Conservation (phyloP, 1,284 basidiomycete genomes). For the Ganoderma boninense region DNA sequence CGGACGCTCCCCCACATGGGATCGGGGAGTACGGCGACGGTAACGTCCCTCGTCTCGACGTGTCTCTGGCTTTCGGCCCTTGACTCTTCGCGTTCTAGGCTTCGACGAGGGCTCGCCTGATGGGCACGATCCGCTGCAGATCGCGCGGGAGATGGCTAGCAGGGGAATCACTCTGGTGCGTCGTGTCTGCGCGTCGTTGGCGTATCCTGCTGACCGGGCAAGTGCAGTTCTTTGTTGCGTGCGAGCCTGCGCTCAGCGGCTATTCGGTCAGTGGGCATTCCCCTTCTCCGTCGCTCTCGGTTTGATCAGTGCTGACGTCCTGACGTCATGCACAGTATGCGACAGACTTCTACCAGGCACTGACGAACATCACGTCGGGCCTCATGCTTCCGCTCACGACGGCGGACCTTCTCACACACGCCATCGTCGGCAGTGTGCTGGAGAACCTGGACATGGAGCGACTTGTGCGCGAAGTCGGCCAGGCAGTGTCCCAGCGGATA, state of each 20-base stretch:
- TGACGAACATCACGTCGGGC: conserved; percentile 92
- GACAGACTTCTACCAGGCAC: conserved; percentile 95
- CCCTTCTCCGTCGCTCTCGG: neutral
- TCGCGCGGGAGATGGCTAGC: conserved; percentile 91
- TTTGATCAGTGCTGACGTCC: conserved; percentile 28
- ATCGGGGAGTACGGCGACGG: conserved; percentile 94
- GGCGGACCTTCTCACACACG: conserved; percentile 95
- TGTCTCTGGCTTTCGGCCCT: conserved; percentile 17
- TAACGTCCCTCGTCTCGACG: conserved; percentile 37
- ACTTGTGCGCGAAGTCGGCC: conserved; percentile 91
- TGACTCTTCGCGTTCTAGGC: conserved; percentile 53
- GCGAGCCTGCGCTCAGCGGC: conserved; percentile 95
- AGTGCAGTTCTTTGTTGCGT: conserved; percentile 93
- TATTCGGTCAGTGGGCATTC: conserved; percentile 72
- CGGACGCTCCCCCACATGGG: conserved; percentile 97
- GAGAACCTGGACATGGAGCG: conserved; percentile 99
- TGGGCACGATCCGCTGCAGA: conserved; percentile 89
- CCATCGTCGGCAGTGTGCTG: conserved; percentile 95
- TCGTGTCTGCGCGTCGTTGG: conserved; percentile 13
- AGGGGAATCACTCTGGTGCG: conserved; percentile 89
- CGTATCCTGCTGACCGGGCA: conserved; percentile 11
- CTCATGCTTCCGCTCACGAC: conserved; percentile 97
- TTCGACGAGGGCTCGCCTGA: conserved; percentile 94
- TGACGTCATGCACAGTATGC: conserved; percentile 68
- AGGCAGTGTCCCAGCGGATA: conserved; percentile 93